Conservation (phyloP, 192 early-diverging fungal genomes). For the Backusella australiensis region DNA sequence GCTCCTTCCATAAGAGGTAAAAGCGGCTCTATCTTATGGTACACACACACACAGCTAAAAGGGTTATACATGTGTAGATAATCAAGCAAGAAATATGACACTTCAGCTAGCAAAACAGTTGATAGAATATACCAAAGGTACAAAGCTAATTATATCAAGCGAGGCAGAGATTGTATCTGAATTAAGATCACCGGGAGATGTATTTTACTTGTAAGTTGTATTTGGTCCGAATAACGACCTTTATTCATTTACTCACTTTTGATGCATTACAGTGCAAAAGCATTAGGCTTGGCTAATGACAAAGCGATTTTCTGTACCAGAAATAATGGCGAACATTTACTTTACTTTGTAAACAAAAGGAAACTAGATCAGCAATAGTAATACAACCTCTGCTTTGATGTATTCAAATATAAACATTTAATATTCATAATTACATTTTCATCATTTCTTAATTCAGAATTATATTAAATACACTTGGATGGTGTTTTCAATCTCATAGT, state of each 20-base stretch:
- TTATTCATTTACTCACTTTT: neutral
- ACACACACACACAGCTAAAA: too few relatives aligned
- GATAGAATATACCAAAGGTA: neutral
- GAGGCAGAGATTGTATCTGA: slow-evolving; percentile 11
- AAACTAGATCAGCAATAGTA: neutral
- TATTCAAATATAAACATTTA: neutral
- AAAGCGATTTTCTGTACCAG: neutral
- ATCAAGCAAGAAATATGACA: neutral
- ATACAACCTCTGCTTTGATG: neutral
- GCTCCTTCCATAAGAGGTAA: slow-evolving; percentile 11
- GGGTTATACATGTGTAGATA: neutral
- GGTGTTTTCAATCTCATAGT: too few relatives aligned
- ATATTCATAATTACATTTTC: too few relatives aligned
- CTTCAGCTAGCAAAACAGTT: slow-evolving; percentile 8
- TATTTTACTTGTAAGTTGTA: slow-evolving; percentile 11
- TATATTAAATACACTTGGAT: too few relatives aligned
- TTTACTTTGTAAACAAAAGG: neutral
- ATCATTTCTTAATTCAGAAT: too few relatives aligned
- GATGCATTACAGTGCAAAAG: neutral
- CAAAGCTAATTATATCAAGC: slow-evolving; percentile 5
- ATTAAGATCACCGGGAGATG: neutral
- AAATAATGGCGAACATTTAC: neutral
- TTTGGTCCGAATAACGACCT: neutral
- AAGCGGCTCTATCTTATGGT: too few relatives aligned
- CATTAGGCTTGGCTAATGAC: slow-evolving; percentile 7